Evolutionary conservation across 192 early-diverging fungal genomes (phyloP), one percentile per base, ranked within the genome.

Genomic region (Entomortierella lignicola): DNA sequence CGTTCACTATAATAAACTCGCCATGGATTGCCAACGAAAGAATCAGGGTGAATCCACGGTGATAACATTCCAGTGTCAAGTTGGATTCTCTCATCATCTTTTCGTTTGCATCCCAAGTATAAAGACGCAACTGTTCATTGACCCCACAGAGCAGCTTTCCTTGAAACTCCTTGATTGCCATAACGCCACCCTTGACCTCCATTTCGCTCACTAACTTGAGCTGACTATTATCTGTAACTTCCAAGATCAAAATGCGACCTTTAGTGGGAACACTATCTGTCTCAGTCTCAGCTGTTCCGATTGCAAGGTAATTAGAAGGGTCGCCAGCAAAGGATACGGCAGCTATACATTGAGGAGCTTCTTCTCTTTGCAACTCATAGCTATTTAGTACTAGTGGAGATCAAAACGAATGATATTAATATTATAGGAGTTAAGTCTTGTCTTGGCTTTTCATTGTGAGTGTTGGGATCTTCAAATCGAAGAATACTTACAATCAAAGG

Each of bases 1-100:
- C 97, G 21, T 92, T 96, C 15, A 95, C 92, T 0, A 92, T 60
- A 27, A 98, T 71, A 29, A 86, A 86, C 58, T 96, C 90, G 25
- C 91, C 94, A 12, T 67, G 70, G 4, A 84, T 82, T 3, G 89
- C 85, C 34, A 96, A 26, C 20, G 80, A 82, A 8, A 94, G 54
- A 4, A 86, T 77, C 8, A 91, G 37, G 8, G 91, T 88, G 65
- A 81, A 80, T 34, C 70, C 69, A 50, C 37, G 66, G 30, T 81
- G 72, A 31, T 53, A 58, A 41, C 82, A 85, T n/a, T 83, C 69
- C 32, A 56, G 42, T 6, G 63, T 31, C n/a, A 80, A 39, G 23
- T 53, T 66, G 42, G 29, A 63, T 21, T 60, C 63, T 0, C 53
- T 51, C 20, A 58, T 48, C 12, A 69, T 64, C 20, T 64, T 63